Evolutionary conservation across 1,139 yeast genomes (phyloP), one percentile per base, ranked within the genome.

Genomic region (Magnusiomyces suaveolens): DNA sequence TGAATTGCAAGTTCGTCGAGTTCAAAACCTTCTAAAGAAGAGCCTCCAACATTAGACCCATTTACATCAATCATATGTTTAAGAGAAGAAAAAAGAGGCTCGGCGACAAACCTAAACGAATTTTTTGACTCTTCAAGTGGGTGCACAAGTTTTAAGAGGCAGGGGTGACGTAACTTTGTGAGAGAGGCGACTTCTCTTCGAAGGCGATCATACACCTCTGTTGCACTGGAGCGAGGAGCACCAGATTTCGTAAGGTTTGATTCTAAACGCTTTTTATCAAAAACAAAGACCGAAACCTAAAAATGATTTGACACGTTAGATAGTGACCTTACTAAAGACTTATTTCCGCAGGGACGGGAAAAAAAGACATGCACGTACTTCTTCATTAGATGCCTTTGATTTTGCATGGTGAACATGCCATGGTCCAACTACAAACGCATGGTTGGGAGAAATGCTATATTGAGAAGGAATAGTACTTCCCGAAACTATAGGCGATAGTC

Each of bases 321-420:
- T n/a, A n/a, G n/a, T n/a, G n/a, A n/a, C n/a, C n/a, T n/a, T n/a
- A n/a, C n/a, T n/a, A n/a, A n/a, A n/a, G n/a, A n/a, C n/a, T n/a
- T n/a, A n/a, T n/a, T n/a, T n/a, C n/a, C n/a, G n/a, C n/a, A n/a
- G n/a, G n/a, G n/a, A n/a, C n/a, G n/a, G n/a, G n/a, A n/a, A n/a
- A 21, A 52, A 47, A 52, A n/a, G n/a, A n/a, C n/a, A n/a, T n/a
- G n/a, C n/a, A n/a, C 62, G 47, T 52, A 63, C 65, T 43, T 54
- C 64, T 52, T 63, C 66, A n/a, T 62, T 62, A 1, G 68, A 60
- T 29, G 79, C 72, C 60, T 82, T 82, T 53, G 80, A 82, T 63
- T 84, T 86, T 32, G 95, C 97, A 1, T 92, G 88, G 62, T 81
- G 87, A 0, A 92, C 80, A 12, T 81, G 69, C 97, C 97, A 92